phyloP scores from a whole-genome alignment of 768 basidiomycete genomes.

The Russula earlei region DNA sequence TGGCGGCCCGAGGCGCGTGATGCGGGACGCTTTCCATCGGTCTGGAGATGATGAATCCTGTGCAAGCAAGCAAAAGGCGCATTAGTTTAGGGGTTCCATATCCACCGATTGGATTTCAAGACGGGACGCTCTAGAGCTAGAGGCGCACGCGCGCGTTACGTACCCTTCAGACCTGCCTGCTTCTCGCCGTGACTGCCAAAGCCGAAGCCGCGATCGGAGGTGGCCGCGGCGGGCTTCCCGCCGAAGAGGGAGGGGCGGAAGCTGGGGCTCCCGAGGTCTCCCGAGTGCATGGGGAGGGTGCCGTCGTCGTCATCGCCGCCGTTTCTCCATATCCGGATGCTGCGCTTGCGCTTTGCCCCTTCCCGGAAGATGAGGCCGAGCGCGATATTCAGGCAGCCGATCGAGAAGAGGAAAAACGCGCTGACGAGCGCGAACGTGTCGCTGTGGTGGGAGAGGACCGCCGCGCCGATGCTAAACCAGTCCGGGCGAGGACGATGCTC shows the following conservation, averaged over 20 bases:
- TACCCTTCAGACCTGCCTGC: conserved; percentile 57
- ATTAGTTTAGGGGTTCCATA: too few species aligned
- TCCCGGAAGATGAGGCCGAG: conserved; percentile 75
- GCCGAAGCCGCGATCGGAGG: conserved; percentile 40
- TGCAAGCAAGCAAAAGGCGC: not conserved
- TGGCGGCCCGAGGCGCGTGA: conserved; percentile 32
- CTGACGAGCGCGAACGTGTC: conserved; percentile 75
- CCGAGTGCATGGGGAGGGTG: conserved; percentile 42
- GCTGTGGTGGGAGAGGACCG: conserved; percentile 66
- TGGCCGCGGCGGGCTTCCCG: not conserved
- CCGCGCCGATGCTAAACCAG: conserved; percentile 50
- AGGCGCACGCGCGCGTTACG: conserved; percentile 24
- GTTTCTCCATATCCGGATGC: conserved; percentile 57
- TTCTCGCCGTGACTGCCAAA: conserved; percentile 81
- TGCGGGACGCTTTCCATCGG: conserved; percentile 51
- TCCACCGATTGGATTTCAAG: too few species aligned
- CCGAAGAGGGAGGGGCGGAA: conserved; percentile 24
- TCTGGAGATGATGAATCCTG: conserved; percentile 48
- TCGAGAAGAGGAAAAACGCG: conserved; percentile 75
- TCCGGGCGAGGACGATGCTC: not conserved
- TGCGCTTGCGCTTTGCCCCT: conserved; percentile 52
- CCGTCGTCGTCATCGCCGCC: conserved; percentile 38
- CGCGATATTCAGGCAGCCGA: conserved; percentile 77
- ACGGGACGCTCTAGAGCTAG: too few species aligned
- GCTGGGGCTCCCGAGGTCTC: conserved; percentile 28